phyloP scores from a whole-genome alignment of 2,329 filamentous ascomycete genomes.

The Neonectria ditissima region DNA sequence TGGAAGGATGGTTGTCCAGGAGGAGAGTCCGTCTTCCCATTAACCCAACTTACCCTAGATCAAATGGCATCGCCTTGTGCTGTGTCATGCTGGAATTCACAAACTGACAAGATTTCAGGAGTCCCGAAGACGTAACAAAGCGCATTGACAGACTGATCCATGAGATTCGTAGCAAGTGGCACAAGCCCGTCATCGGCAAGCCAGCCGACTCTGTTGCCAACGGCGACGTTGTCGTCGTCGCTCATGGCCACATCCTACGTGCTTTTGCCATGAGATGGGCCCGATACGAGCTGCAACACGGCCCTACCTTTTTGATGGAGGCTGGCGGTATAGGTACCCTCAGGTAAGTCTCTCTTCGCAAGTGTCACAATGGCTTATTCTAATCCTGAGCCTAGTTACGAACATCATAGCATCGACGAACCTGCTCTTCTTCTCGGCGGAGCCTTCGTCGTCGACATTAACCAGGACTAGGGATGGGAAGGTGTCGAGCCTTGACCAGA shows the following conservation, averaged over 20 bases:
- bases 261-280: slow-evolving; percentile 92
- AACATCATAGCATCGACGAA: slow-evolving; percentile 81
- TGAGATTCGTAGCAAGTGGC: slow-evolving; percentile 77
- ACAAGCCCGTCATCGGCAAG: slow-evolving; percentile 71
- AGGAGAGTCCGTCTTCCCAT: slow-evolving; percentile 74
- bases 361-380: not conserved
- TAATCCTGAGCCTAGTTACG: slow-evolving; percentile 68
- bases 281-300: slow-evolving; percentile 77
- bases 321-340: slow-evolving; percentile 86
- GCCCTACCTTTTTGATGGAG: slow-evolving; percentile 85
- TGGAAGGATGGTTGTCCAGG: slow-evolving; percentile 90
- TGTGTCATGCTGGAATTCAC: not conserved
- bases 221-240: slow-evolving; percentile 72
- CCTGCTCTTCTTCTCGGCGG: slow-evolving; percentile 84
- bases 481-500: not conserved
- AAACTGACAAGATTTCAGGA: slow-evolving; percentile 57
- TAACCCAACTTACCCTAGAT: slow-evolving; percentile 22
- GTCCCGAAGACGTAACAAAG: slow-evolving; percentile 76
- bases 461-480: slow-evolving; percentile 19
- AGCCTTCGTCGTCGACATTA: slow-evolving; percentile 68
- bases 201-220: slow-evolving; percentile 52
- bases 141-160: slow-evolving; percentile 81
- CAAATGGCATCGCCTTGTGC: not conserved
- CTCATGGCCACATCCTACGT: slow-evolving; percentile 89
- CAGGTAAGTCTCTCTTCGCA: slow-evolving; percentile 63